Evolutionary conservation across 1,139 yeast genomes (phyloP).

Genomic region (Citeromyces siamensis): DNA sequence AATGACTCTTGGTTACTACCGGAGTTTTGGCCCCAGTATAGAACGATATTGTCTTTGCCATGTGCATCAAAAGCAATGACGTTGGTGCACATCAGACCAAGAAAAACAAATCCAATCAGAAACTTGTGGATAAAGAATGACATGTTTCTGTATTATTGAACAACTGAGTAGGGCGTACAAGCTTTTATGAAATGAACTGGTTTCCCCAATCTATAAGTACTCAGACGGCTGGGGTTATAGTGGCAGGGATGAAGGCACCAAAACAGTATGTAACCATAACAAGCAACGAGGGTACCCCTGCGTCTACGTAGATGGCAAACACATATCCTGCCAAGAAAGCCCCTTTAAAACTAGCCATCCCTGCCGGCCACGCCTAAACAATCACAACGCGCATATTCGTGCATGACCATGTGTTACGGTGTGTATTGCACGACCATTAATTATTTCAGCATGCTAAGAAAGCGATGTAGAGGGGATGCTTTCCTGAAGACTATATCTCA

Average conservation of each 20-base stretch:
- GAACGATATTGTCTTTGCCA: slow-evolving; percentile 50
- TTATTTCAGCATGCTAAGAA: too few species aligned
- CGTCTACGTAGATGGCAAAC: too few species aligned
- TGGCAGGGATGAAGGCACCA: not conserved
- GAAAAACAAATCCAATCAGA: too few species aligned
- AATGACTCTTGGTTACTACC: slow-evolving; percentile 61
- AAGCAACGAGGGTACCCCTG: too few species aligned
- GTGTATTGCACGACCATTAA: not conserved
- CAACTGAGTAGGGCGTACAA: not conserved
- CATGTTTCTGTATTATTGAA: too few species aligned
- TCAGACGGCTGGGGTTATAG: not conserved
- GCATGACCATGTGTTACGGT: not conserved
- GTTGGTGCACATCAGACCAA: slow-evolving; percentile 8
- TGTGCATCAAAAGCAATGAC: slow-evolving; percentile 27
- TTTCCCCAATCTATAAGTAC: not conserved
- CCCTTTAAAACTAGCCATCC: slow-evolving; percentile 2
- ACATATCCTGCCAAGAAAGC: not conserved
- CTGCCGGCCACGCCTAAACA: slow-evolving; percentile 1
- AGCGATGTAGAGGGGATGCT: too few species aligned
- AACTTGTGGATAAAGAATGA: not conserved
- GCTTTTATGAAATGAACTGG: not conserved
- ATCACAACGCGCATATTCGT: not conserved
- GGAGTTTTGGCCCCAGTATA: slow-evolving; percentile 90
- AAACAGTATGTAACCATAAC: too few species aligned
- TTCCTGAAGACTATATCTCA: too few species aligned